Base-by-base conservation (phyloP, 306 rosid species). In the Comarum palustre region DNA sequence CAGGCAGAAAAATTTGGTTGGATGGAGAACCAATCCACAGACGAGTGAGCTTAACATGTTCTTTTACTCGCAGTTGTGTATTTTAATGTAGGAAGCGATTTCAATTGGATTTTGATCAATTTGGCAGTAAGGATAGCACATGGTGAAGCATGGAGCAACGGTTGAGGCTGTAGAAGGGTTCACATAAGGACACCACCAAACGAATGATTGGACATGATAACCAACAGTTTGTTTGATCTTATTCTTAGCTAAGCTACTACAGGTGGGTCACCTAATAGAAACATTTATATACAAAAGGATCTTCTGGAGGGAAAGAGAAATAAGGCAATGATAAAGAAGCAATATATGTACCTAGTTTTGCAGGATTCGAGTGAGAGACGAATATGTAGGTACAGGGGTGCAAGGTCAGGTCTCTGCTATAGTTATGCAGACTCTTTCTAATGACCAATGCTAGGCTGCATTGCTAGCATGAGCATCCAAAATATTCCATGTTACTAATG, bases 121-220 rank as follows among this genome's bases (percentile, higher is more conserved):
- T 77, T 82, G 75, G 81, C 39, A 75, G 77, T 80, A 48, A n/a
- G 73, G 81, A 29, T 81, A 25, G 81, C 97, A 88, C 90, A 85
- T 88, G 93, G 86, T 52, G 79, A 75, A 83, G 79, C 78, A 77
- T 83, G 83, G 82, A 76, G 22, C 51, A 31, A 69, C 64, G 51
- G 70, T 62, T 55, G 68, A 55, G 51, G 20, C 81, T 59, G 69
- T 48, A 63, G 42, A 71, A 75, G 76, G 73, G 50, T 43, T 61
- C 74, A 50, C 79, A 69, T 72, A 51, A 68, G 60, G 93, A 92
- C 90, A 83, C 74, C 83, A 82, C 90, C 96, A 73, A 88, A 85
- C 90, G 77, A 57, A 86, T 90, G 74, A 87, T 88, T 86, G 84
- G 79, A 82, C 76, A 87, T 83, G 91, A 83, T 73, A 72, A 80